Evolutionary conservation across 495 filamentous ascomycete species (phyloP).

Genomic region (Penicillium cosmopolitanum): DNA sequence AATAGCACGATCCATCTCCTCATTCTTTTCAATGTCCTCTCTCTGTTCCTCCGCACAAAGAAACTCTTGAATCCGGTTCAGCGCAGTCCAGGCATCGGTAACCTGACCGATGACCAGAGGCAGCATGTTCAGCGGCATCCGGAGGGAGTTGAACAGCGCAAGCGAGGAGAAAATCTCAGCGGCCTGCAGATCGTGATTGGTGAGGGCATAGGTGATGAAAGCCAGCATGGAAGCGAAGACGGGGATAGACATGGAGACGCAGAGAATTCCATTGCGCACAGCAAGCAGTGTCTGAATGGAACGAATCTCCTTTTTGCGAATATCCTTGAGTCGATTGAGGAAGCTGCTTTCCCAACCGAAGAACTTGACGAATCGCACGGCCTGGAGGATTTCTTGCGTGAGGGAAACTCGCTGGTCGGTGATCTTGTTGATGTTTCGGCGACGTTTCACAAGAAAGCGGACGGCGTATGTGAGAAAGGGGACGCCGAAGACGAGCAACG

Average conservation of each 20-base stretch:
- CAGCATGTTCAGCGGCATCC: slow-evolving; percentile 86
- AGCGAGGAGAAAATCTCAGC: slow-evolving; percentile 89
- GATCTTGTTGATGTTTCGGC: slow-evolving; percentile 83
- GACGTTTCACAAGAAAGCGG: slow-evolving; percentile 67
- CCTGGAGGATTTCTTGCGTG: slow-evolving; percentile 90
- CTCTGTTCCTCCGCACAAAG: slow-evolving; percentile 81
- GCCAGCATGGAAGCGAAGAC: slow-evolving; percentile 93
- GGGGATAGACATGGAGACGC: slow-evolving; percentile 76
- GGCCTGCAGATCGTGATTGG: slow-evolving; percentile 69
- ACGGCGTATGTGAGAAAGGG: slow-evolving; percentile 76
- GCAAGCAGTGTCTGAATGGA: slow-evolving; percentile 79
- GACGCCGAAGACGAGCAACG: slow-evolving; percentile 74
- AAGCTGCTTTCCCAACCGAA: slow-evolving; percentile 95
- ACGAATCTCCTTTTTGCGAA: slow-evolving; percentile 73
- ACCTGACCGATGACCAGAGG: slow-evolving; percentile 87
- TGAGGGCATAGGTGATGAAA: slow-evolving; percentile 89
- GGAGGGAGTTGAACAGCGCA: slow-evolving; percentile 87
- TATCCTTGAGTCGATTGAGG: slow-evolving; percentile 70
- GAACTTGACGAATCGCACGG: slow-evolving; percentile 92
- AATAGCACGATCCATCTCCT: slow-evolving; percentile 67
- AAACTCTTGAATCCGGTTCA: slow-evolving; percentile 85
- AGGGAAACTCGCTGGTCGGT: slow-evolving; percentile 89
- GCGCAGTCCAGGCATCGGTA: slow-evolving; percentile 83
- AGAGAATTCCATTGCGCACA: slow-evolving; percentile 83
- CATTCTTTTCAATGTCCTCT: slow-evolving; percentile 69